Base-by-base conservation (phyloP, 352 stramenopile genomes). In the Globisporangium echinulatum region DNA sequence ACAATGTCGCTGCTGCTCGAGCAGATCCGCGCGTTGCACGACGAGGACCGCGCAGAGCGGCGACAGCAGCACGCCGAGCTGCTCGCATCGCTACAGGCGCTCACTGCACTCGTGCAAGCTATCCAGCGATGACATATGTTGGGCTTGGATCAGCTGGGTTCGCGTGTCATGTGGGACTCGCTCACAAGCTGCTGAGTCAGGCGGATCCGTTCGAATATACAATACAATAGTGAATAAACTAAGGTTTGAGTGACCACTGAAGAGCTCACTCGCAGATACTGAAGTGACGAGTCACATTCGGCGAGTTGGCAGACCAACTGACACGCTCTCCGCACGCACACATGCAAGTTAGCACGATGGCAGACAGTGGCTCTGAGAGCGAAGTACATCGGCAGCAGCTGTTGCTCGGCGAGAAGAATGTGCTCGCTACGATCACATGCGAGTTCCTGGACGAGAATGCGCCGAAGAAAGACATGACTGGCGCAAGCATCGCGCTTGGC, bases 381-480 rank as follows among this genome's bases (percentile, higher is more conserved):
- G 53, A 40, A 48, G 56, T 58, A 46, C 55, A 40, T 59, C 61
- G 59, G 62, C 70, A 66, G 48, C 79, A 76, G 15, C 73, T 92
- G 17, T 73, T 92, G 33, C 71, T 88, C 50, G 78, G 78, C 54
- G 82, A 92, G 71, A 84, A 82, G 52, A 78, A 92, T 58, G 82
- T 92, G 59, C 71, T 92, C 48, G 77, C 78, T 4, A 76, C 76
- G 49, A 87, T 92, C 67, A 82, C 76, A 48, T 79, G 78, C 69
- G 82, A 92, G 71, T 90, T 79, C 54, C 67, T 92, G 52, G 80
- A 88, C 57, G 79, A 88, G 54, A 70, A 69, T 49, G 70, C 71
- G 37, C 39, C 68, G 40, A 83, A 69, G 62, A 88, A 86, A 44
- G 82, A 92, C 63, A 78, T 76, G 49, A 59, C 78, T 15, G 70